Evolutionary conservation across 139 green algal genomes (phyloP), one percentile per base, ranked within the genome.

Genomic region (Limnomonas spitsbergensis): DNA sequence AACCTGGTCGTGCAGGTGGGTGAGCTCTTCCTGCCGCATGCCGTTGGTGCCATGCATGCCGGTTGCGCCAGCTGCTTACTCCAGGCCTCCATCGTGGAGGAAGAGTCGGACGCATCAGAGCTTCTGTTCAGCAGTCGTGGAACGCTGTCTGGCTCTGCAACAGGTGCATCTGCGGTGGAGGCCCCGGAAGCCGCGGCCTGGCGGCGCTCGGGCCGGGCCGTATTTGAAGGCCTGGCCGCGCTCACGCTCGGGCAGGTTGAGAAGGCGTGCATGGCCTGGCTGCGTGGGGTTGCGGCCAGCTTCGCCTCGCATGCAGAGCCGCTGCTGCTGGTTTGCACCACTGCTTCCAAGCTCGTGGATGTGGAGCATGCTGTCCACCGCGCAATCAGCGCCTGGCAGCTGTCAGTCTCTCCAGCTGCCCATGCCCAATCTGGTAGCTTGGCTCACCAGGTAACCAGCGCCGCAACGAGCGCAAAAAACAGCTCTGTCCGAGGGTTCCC

Each of bases 1-100:
- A n/a, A n/a, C 47, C 20, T 61, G 39, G 68, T 75, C 53, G 6
- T 53, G 4, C 84, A 95, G 76, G 87, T 90, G 0, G 92, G 90
- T 2, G 86, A 97, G 81, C 88, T 97, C 0, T 94, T 97, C 53
- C 78, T 97, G 35, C 42, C 36, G 0, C 1, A 39, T 69, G 1
- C 35, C 34, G 67, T 54, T 53, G 29, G n/a, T n/a, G n/a, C n/a
- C n/a, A 26, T 54, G 42, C 7, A 54, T 6, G 54, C 40, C n/a
- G 3, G 42, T 29, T 32, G 73, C 2, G 27, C 3, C 39, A 73
- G 54, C 53, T 88, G 86, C 66, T 75, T 87, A 29, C 74, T 87
- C 80, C 82, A 88, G 79, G 81, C 80, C 32, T 26, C 82, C 1
- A 77, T 81, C 34, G 32, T 47, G n/a, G 88, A 92, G 61, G 85